These are phyloP conservation scores for Rhodomyrtus psidioides DNA, from an alignment of 441 rosid genomes.

Conservation along the genomic window DNA sequence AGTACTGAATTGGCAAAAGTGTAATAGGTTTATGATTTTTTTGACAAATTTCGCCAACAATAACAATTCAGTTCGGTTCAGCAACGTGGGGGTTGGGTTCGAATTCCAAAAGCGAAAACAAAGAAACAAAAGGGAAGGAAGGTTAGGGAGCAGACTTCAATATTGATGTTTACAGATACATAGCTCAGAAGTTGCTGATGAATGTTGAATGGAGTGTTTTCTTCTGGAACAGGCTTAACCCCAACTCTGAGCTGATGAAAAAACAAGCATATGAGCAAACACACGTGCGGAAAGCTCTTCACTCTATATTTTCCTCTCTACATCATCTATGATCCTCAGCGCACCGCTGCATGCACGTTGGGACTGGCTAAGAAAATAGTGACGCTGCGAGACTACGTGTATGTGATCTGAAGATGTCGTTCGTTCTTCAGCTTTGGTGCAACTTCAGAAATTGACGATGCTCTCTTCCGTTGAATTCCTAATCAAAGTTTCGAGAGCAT, in stretches of 20 bases:
- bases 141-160: no score
- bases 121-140: no score
- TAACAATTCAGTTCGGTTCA: no score
- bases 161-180: not conserved
- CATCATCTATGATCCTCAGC: not conserved
- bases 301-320: not conserved
- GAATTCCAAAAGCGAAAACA: no score
- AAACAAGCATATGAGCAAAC: no score
- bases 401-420: not conserved
- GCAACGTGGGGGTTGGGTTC: no score
- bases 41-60: no score
- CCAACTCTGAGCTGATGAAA: not conserved
- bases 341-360: not conserved
- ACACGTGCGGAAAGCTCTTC: not conserved
- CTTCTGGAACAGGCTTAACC: not conserved
- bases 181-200: not conserved
- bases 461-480: no score
- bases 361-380: not conserved
- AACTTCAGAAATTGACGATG: not conserved
- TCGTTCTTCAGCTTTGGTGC: not conserved
- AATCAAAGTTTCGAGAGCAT: not conserved
- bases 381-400: not conserved
- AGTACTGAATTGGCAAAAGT: no score
- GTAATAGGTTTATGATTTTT: no score
- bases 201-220: not conserved